Evolutionary conservation across 805 yeast species (phyloP).

Genomic region (Suhomyces xylopsoci): DNA sequence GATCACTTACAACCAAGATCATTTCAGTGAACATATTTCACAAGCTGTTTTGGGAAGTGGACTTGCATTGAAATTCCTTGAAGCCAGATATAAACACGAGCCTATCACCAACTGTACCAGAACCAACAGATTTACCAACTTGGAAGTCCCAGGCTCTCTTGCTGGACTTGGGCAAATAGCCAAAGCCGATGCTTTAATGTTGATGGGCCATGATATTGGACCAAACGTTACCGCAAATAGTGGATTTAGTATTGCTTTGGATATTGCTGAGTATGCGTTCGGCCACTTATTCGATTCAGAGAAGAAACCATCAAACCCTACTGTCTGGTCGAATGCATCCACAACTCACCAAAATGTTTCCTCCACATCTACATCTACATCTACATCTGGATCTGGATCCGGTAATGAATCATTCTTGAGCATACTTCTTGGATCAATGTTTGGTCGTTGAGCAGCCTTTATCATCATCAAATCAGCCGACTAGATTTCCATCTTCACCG

Average conservation of each 20-base stretch:
- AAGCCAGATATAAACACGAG: conserved; percentile 8
- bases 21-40: conserved; percentile 23
- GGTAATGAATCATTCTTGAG: neutral
- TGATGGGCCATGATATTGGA: neutral
- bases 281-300: neutral
- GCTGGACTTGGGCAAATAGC: neutral
- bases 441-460: neutral
- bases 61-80: conserved; percentile 19
- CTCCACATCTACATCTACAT: neutral
- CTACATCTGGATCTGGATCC: neutral
- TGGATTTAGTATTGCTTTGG: neutral
- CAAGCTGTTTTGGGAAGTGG: conserved; percentile 15
- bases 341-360: neutral
- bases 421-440: neutral
- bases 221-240: neutral
- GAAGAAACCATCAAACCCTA: neutral
- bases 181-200: neutral
- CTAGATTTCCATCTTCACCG: neutral
- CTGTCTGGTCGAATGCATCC: neutral
- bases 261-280: neutral
- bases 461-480: neutral
- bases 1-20: conserved; percentile 7
- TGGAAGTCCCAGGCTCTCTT: neutral
- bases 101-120: neutral
- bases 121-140: neutral